phyloP scores from a whole-genome alignment of 1,284 basidiomycete species.

The Cerrena zonata region DNA sequence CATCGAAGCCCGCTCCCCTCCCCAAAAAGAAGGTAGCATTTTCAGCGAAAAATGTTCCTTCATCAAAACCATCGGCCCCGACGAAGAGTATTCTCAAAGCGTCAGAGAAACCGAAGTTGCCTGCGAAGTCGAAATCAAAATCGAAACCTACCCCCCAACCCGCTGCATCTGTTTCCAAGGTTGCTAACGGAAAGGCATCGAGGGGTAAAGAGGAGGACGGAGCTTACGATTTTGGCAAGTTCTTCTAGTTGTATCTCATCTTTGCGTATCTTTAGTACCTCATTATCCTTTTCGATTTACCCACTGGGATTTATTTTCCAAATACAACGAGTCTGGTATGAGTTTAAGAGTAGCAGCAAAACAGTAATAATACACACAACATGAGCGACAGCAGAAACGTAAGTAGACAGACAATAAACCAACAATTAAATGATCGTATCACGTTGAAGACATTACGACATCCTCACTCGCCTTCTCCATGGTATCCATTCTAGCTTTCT shows the following conservation, averaged over 20 bases:
- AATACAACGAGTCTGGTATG: too few relatives aligned
- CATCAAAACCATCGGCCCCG: neutral
- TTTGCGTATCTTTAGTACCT: too few relatives aligned
- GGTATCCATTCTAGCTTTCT: constrained; percentile 36
- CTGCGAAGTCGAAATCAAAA: neutral
- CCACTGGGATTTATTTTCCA: too few relatives aligned
- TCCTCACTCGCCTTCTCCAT: constrained; percentile 26
- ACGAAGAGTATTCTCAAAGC: neutral
- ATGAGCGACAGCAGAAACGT: neutral
- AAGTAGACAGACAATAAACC: neutral
- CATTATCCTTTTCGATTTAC: too few relatives aligned
- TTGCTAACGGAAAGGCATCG: neutral
- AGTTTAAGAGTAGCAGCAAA: too few relatives aligned
- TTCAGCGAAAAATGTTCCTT: neutral
- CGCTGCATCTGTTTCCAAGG: neutral
- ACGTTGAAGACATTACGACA: constrained; percentile 26
- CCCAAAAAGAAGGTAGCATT: constrained; percentile 5
- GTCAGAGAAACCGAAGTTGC: neutral
- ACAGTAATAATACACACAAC: neutral
- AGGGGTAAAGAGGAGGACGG: constrained; percentile 1
- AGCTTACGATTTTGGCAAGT: constrained; percentile 6
- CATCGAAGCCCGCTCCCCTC: neutral
- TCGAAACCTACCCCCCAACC: neutral
- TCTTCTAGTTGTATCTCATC: constrained; percentile 1
- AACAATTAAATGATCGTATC: neutral